Percentiles rank a stretch among this genome's conserved stretches.
phyloP scores from a whole-genome alignment of 2,329 filamentous ascomycete genomes.

The Scytalidium sp. region DNA sequence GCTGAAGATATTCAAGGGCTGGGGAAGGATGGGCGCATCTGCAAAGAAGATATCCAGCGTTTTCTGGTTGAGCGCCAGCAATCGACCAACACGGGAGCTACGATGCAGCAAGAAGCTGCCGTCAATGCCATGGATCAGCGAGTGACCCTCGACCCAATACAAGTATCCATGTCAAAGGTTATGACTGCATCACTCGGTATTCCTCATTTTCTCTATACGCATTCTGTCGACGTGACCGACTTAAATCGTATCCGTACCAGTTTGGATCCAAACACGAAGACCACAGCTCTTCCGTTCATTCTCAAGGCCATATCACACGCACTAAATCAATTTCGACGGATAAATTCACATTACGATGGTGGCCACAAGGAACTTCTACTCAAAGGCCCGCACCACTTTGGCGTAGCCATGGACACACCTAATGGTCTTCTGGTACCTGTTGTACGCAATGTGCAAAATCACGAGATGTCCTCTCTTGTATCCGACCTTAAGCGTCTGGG shows the following conservation, averaged over 20 bases:
- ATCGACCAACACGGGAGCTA: not conserved
- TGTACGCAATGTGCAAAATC: conserved; percentile 57
- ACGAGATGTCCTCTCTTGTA: conserved; percentile 57
- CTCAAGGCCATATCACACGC: conserved; percentile 65
- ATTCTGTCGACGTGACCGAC: conserved; percentile 55
- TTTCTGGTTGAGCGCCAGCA: conserved; percentile 45
- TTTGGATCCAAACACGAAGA: conserved; percentile 49
- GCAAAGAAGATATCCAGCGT: conserved; percentile 64
- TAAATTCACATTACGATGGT: conserved; percentile 59
- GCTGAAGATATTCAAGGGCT: conserved; percentile 60
- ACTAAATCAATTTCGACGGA: conserved; percentile 55
- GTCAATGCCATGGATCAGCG: conserved; percentile 42
- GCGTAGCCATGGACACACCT: conserved; percentile 65
- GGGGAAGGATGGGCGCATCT: conserved; percentile 63
- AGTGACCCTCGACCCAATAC: conserved; percentile 55
- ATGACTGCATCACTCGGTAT: conserved; percentile 66
- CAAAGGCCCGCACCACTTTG: conserved; percentile 62
- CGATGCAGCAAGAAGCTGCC: not conserved
- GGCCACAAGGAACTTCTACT: conserved; percentile 49
- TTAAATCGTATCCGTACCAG: conserved; percentile 52
- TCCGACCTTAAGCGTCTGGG: conserved; percentile 53
- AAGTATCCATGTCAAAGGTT: too few relatives aligned
- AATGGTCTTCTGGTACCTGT: conserved; percentile 64
- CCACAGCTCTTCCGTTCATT: conserved; percentile 64
- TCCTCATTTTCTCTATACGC: conserved; percentile 66